Percentiles rank a stretch among this genome's conserved stretches.
Evolutionary conservation across 1,284 basidiomycete species (phyloP).

Genomic region (Trametes versicolor): DNA sequence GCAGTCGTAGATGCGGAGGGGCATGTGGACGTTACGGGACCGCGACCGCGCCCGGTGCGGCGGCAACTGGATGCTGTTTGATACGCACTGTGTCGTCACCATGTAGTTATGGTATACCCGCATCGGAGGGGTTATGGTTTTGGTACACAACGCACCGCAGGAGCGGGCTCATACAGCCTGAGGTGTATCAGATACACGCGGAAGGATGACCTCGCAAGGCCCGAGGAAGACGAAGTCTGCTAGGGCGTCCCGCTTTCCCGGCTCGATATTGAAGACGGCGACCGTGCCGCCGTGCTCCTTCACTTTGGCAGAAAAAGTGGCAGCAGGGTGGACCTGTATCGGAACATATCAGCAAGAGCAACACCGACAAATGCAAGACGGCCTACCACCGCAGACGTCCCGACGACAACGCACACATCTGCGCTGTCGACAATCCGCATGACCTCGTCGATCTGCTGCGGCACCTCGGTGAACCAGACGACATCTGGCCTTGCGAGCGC

Average conservation of each 20-base stretch:
- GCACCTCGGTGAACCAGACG: conserved; percentile 72
- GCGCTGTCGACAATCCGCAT: conserved; percentile 55
- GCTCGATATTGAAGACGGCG: conserved; percentile 69
- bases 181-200: conserved; percentile 28
- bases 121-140: too few relatives aligned
- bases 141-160: too few relatives aligned
- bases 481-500: conserved; percentile 65
- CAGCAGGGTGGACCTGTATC: conserved; percentile 54
- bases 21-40: conserved; percentile 63
- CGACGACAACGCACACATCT: conserved; percentile 69
- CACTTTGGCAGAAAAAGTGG: conserved; percentile 50
- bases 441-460: conserved; percentile 54
- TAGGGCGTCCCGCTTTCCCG: conserved; percentile 50
- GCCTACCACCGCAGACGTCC: conserved; percentile 67
- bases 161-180: neutral
- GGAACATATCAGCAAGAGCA: neutral
- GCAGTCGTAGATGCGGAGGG: conserved; percentile 77
- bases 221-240: conserved; percentile 61
- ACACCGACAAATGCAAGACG: neutral
- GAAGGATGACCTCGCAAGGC: conserved; percentile 55
- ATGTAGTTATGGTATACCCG: too few relatives aligned
- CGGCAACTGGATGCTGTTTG: too few relatives aligned
- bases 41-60: conserved; percentile 47
- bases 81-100: too few relatives aligned
- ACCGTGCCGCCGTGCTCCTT: conserved; percentile 52